Evolutionary conservation across 2,329 filamentous ascomycete genomes (phyloP).

Genomic region (Neonectria magnoliae): DNA sequence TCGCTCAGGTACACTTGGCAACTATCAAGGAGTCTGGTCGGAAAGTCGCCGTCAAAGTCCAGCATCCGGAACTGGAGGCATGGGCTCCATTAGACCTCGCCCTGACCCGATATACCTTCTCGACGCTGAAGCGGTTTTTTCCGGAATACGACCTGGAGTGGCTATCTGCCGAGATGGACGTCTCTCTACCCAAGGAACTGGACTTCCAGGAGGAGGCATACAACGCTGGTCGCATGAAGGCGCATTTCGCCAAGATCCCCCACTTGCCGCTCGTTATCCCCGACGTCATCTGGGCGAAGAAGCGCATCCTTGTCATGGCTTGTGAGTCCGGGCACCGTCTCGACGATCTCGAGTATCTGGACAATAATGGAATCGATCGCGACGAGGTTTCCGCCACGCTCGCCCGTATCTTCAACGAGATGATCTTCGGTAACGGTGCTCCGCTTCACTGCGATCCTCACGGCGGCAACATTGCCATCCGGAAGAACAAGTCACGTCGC

Average conservation of each 20-base stretch:
- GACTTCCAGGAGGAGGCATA: conserved; percentile 87
- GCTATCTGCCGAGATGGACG: conserved; percentile 92
- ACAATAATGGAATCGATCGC: conserved; percentile 86
- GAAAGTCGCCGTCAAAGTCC: conserved; percentile 94
- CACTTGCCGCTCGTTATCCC: conserved; percentile 88
- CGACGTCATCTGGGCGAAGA: conserved; percentile 87
- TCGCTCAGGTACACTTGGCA: conserved; percentile 94
- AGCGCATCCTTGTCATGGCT: conserved; percentile 94
- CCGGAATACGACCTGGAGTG: conserved; percentile 98
- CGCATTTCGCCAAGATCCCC: conserved; percentile 81
- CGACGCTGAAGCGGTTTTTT: conserved; percentile 89
- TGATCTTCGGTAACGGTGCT: conserved; percentile 93
- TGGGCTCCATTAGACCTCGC: conserved; percentile 90
- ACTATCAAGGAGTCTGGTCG: conserved; percentile 83
- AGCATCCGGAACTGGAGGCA: conserved; percentile 88
- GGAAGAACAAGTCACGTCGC: conserved; percentile 72
- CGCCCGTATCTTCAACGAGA: conserved; percentile 96
- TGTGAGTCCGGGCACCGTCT: conserved; percentile 86
- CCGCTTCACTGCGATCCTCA: conserved; percentile 97
- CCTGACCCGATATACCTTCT: conserved; percentile 89
- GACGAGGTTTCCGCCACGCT: conserved; percentile 95
- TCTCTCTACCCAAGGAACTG: conserved; percentile 88
- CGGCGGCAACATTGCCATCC: conserved; percentile 93
- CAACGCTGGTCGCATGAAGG: conserved; percentile 82
- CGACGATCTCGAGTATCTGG: conserved; percentile 89